Evolutionary conservation across 257 asterid species (phyloP), one percentile per base, ranked within the genome.

Genomic region (Solanum chiquidenum): DNA sequence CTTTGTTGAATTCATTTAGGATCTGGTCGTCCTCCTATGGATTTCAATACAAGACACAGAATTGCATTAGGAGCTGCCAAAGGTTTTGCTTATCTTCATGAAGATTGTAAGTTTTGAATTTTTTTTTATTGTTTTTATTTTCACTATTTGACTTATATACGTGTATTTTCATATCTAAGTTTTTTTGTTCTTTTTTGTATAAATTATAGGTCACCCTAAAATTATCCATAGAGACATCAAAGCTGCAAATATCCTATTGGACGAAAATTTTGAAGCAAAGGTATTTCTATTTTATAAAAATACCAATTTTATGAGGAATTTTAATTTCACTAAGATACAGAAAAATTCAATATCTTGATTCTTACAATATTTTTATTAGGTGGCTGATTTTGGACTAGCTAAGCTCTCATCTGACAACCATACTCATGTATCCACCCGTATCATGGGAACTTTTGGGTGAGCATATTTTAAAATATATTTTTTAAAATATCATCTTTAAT

Each of bases 361-460:
- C 16, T 49, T 5, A 49, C 0, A 29, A 29, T 80, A 2, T 9
- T 80, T 80, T 80, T 1, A 29, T 29, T 35, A 96, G 99, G 99
- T 96, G 74, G 98, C 99, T 86, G 99, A 96, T 89, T 96, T 96
- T 87, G 99, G 99, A 35, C 83, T 96, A 91, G 99, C 99, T 87
- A 95, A 96, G 90, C 98, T 96, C 66, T 94, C 98, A 31, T 76
- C 88, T 2, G 99, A 95, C 87, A 95, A 90, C 88, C 25, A 91
- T 86, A 94, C 99, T 49, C 99, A 96, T 84, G 99, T 96, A 25
- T 96, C 99, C 12, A 96, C 99, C 37, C 94, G 99, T 55, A 95
- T 96, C 60, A 96, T 96, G 99, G 99, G 99, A 87, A 96, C 99
- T 52, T 95, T 96, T 44, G 99, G 99, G 99, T 96, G 38, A 86